phyloP scores from a whole-genome alignment of 2,329 filamentous ascomycete species.

The Sclerotinia subarctica region DNA sequence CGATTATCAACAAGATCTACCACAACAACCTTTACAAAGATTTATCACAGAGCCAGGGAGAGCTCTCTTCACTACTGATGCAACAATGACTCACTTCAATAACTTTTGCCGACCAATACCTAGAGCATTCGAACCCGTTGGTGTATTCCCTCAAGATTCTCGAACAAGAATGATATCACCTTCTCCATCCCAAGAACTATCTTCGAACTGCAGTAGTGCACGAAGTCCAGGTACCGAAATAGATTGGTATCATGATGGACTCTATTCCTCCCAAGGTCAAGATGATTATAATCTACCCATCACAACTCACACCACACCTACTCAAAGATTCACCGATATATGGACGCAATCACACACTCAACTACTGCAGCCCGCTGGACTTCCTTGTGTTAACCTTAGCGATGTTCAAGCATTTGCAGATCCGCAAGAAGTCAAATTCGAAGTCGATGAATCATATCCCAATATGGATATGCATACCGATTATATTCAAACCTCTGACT shows the following conservation, averaged over 20 bases:
- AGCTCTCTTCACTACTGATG: conserved; percentile 24
- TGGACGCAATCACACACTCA: conserved; percentile 10
- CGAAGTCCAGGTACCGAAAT: conserved; percentile 27
- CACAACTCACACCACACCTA: conserved; percentile 15
- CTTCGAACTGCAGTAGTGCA: conserved; percentile 29
- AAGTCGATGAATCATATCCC: conserved; percentile 27
- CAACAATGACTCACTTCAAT: conserved; percentile 11
- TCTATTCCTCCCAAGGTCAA: conserved; percentile 24
- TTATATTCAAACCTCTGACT: conserved; percentile 3
- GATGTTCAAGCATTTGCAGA: conserved; percentile 35
- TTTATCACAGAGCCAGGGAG: conserved; percentile 27
- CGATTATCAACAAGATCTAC: conserved; percentile 20
- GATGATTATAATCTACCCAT: conserved; percentile 23
- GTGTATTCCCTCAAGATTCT: conserved; percentile 25
- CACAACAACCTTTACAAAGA: conserved; percentile 27
- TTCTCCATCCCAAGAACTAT: conserved; percentile 29
- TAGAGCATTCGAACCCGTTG: conserved; percentile 22
- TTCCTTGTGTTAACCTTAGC: conserved; percentile 31
- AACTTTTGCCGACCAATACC: conserved; percentile 13
- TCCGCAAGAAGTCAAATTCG: conserved; percentile 26
- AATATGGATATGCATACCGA: conserved; percentile 23
- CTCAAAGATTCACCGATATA: conserved; percentile 21
- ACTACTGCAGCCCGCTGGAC: conserved; percentile 8
- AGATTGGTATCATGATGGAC: conserved; percentile 26
- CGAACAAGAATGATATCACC: conserved; percentile 29